Evolutionary conservation across 768 basidiomycete genomes (phyloP).

Genomic region (Clitopilus passeckerianus): DNA sequence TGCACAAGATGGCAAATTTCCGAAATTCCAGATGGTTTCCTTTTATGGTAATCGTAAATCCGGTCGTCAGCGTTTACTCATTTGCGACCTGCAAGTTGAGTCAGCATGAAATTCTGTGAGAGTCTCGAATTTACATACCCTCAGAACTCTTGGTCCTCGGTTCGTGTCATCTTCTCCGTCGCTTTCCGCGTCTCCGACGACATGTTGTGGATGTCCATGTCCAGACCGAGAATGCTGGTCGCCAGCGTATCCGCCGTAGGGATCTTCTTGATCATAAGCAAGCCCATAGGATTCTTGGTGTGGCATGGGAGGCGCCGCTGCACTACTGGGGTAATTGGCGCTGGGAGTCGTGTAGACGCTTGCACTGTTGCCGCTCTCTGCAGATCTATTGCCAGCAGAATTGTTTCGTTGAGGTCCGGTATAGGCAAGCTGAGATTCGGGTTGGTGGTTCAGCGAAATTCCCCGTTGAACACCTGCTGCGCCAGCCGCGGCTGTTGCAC

Average conservation of each 20-base stretch:
- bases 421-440: slow-evolving; percentile 4
- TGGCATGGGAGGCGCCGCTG: background rate
- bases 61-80: background rate
- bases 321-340: background rate
- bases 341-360: background rate
- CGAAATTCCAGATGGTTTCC: background rate
- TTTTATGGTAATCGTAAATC: background rate
- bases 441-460: slow-evolving; percentile 12
- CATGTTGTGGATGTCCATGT: background rate
- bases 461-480: slow-evolving; percentile 12
- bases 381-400: background rate
- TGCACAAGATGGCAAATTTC: background rate
- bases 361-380: background rate
- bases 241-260: slow-evolving; percentile 1
- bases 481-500: background rate
- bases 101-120: background rate
- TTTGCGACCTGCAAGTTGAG: background rate
- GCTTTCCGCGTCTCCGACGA: background rate
- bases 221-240: background rate
- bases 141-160: background rate
- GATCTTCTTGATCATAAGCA: background rate
- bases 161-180: background rate
- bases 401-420: background rate
- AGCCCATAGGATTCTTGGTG: background rate
- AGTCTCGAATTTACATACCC: background rate